Conservation (phyloP, 2,329 filamentous ascomycete genomes). For the Colletotrichum horii region DNA sequence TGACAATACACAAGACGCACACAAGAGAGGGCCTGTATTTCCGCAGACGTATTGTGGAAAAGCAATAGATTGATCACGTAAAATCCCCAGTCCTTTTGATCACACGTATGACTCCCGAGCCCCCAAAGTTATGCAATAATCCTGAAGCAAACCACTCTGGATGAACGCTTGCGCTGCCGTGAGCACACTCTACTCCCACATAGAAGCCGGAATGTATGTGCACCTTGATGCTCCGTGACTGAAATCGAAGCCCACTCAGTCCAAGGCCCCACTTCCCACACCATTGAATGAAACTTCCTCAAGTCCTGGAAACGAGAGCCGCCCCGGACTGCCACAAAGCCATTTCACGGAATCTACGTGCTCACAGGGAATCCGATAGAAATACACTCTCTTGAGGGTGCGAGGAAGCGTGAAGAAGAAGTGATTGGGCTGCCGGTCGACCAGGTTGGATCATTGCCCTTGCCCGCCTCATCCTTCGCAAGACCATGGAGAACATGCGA, state of each 20-base stretch:
- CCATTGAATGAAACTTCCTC: background rate
- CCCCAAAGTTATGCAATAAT: too few species aligned
- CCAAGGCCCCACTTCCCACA: background rate
- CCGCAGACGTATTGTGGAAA: background rate
- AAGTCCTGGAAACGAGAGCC: background rate
- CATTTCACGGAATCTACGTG: background rate
- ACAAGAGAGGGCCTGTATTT: background rate
- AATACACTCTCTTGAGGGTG: background rate
- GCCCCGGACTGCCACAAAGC: background rate
- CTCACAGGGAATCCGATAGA: background rate
- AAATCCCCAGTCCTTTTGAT: too few species aligned
- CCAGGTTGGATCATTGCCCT: background rate
- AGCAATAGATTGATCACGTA: background rate
- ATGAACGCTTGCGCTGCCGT: background rate
- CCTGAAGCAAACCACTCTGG: background rate
- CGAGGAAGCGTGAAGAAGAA: background rate
- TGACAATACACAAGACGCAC: background rate
- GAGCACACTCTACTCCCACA: background rate
- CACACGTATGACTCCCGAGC: too few species aligned
- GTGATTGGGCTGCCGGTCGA: background rate
- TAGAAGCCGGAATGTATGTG: background rate
- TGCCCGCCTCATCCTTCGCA: background rate
- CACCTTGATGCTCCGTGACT: background rate
- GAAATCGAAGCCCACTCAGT: background rate
- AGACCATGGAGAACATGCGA: fast-evolving